phyloP scores from a whole-genome alignment of 768 basidiomycete genomes.

The Suillus hirtellus region DNA sequence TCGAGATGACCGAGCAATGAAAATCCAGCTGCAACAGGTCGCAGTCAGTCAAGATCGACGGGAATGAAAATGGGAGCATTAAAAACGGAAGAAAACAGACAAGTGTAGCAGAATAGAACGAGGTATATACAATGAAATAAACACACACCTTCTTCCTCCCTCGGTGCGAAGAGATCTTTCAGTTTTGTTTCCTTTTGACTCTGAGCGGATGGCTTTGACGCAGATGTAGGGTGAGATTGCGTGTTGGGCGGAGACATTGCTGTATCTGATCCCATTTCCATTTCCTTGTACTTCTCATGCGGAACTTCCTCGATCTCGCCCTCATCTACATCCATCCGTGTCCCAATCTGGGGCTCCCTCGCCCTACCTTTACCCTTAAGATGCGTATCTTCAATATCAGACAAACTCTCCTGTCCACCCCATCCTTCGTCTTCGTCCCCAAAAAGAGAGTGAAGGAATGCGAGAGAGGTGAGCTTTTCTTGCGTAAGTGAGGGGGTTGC shows the following conservation, averaged over 20 bases:
- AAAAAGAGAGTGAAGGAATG: slow-evolving; percentile 54
- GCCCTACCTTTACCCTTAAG: slow-evolving; percentile 14
- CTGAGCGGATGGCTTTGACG: background rate
- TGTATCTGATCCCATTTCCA: background rate
- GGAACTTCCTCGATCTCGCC: slow-evolving; percentile 21
- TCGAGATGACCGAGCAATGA: slow-evolving; percentile 77
- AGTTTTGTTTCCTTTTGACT: slow-evolving; percentile 39
- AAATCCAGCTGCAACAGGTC: slow-evolving; percentile 51
- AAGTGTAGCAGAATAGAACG: background rate
- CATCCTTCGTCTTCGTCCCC: slow-evolving; percentile 50
- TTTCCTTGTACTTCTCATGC: slow-evolving; percentile 12
- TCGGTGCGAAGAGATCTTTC: slow-evolving; percentile 74
- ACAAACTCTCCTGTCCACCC: slow-evolving; percentile 59
- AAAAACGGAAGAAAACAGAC: no score
- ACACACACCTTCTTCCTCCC: slow-evolving; percentile 60
- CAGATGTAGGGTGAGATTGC: background rate
- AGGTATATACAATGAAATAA: background rate
- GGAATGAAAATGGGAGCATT: background rate
- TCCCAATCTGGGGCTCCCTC: slow-evolving; percentile 22
- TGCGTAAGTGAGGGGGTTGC: background rate
- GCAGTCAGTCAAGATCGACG: background rate
- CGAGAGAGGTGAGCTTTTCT: slow-evolving; percentile 20
- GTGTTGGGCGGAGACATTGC: background rate
- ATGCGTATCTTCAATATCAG: slow-evolving; percentile 47
- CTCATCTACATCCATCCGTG: slow-evolving; percentile 19